Conservation (phyloP, 257 asterid genomes). For the Capsicum baccatum region DNA sequence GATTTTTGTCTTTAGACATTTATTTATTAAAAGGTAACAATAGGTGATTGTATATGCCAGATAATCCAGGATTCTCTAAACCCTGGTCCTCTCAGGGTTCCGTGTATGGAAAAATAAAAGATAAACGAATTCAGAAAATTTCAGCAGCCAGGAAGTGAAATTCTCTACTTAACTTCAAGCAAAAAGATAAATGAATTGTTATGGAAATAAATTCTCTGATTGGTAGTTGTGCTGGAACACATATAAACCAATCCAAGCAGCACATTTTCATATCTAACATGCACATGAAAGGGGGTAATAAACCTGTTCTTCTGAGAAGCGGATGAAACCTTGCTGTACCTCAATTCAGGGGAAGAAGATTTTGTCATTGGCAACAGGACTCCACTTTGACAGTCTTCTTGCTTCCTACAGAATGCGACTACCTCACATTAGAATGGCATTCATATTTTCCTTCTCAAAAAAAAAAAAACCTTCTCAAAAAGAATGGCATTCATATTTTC, state of each 20-base stretch:
- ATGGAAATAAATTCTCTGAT: background rate
- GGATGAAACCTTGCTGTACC: slow-evolving; percentile 49
- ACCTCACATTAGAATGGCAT: background rate
- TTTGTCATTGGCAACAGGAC: slow-evolving; percentile 65
- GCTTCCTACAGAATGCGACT: slow-evolving; percentile 49
- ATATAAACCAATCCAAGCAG: slow-evolving; percentile 5
- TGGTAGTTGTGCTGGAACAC: background rate
- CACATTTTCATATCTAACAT: slow-evolving; percentile 26
- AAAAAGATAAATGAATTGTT: slow-evolving; percentile 28
- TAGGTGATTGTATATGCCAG: background rate
- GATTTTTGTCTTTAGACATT: background rate
- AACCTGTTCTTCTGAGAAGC: slow-evolving; percentile 54
- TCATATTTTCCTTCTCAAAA: slow-evolving; percentile 25
- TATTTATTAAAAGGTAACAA: background rate
- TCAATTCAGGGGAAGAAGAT: slow-evolving; percentile 50
- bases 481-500: slow-evolving; percentile 25
- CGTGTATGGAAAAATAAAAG: background rate
- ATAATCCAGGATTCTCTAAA: background rate
- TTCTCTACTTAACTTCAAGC: background rate
- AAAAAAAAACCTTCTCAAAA: no score
- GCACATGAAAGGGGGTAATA: slow-evolving; percentile 31
- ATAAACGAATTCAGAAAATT: background rate
- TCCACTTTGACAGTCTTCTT: slow-evolving; percentile 43
- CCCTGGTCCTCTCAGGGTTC: background rate
- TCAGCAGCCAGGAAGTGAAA: background rate